phyloP scores from a whole-genome alignment of 257 asterid species.

The Craterostigma plantagineum region DNA sequence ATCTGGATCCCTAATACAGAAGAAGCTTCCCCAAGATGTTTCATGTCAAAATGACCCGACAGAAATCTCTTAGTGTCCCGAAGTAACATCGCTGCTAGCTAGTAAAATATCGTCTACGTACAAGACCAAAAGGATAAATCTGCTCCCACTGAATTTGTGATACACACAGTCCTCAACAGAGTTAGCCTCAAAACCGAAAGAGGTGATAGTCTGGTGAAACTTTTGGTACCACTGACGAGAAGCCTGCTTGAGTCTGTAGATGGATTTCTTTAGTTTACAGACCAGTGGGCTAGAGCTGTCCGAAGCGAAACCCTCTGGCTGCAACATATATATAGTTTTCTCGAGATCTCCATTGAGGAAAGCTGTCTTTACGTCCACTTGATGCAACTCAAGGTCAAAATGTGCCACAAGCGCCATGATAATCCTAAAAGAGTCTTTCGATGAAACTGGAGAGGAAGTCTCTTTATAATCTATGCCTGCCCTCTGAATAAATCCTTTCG shows the following conservation, averaged over 20 bases:
- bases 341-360: too few species aligned
- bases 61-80: conserved; percentile 3
- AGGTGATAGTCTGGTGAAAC: conserved; percentile 2
- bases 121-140: not conserved
- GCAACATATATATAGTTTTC: too few species aligned
- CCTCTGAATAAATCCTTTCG: too few species aligned
- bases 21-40: conserved; percentile 1
- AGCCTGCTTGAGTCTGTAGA: conserved; percentile 4
- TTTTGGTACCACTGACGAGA: conserved; percentile 5
- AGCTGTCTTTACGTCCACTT: too few species aligned
- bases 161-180: not conserved
- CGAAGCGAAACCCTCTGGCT: too few species aligned
- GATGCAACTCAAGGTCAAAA: too few species aligned
- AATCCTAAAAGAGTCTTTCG: too few species aligned
- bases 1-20: conserved; percentile 1
- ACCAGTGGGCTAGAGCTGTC: too few species aligned
- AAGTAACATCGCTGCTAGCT: not conserved
- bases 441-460: too few species aligned
- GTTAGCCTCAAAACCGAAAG: conserved; percentile 1
- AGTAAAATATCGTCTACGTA: conserved; percentile 5
- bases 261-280: too few species aligned
- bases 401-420: too few species aligned
- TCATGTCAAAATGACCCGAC: conserved; percentile 1
- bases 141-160: conserved; percentile 6
- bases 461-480: too few species aligned